Percentiles rank a stretch among this genome's conserved stretches.
Evolutionary conservation across 164 flowering plant genomes (phyloP).

Genomic region (Aristolochia fimbriata): DNA sequence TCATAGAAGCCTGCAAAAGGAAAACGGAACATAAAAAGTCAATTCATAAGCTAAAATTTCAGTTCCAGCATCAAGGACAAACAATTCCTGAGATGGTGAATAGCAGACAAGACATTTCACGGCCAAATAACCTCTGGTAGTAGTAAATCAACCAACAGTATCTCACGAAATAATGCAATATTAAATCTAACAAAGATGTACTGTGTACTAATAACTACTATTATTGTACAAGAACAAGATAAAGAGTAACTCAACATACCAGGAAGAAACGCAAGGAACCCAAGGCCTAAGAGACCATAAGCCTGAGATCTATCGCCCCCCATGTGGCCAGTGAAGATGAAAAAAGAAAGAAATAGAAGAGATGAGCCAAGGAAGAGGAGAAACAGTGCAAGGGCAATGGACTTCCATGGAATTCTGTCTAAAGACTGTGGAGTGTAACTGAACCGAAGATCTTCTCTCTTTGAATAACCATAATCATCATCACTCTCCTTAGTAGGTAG

Average conservation of each 20-base stretch:
- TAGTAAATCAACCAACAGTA: no score
- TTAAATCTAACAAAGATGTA: no score
- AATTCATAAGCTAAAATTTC: no score
- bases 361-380: slow-evolving; percentile 51
- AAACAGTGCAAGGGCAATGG: slow-evolving; percentile 75
- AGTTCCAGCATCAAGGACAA: no score
- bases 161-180: no score
- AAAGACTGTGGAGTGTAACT: slow-evolving; percentile 57
- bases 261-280: slow-evolving; percentile 73
- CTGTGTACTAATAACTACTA: no score
- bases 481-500: slow-evolving; percentile 39
- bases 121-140: no score
- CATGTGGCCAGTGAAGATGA: slow-evolving; percentile 89
- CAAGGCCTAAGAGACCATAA: slow-evolving; percentile 64
- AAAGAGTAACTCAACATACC: slow-evolving; percentile 23
- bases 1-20: slow-evolving; percentile 77
- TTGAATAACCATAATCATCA: slow-evolving; percentile 13
- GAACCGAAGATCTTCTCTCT: slow-evolving; percentile 44
- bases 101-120: no score
- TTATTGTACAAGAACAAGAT: no score
- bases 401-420: slow-evolving; percentile 77
- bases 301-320: slow-evolving; percentile 80
- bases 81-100: no score
- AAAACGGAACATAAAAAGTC: background rate
- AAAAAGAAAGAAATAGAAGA: slow-evolving; percentile 64